phyloP scores from a whole-genome alignment of 2,329 filamentous ascomycete species.

The Paraconiothyrium brasiliense region DNA sequence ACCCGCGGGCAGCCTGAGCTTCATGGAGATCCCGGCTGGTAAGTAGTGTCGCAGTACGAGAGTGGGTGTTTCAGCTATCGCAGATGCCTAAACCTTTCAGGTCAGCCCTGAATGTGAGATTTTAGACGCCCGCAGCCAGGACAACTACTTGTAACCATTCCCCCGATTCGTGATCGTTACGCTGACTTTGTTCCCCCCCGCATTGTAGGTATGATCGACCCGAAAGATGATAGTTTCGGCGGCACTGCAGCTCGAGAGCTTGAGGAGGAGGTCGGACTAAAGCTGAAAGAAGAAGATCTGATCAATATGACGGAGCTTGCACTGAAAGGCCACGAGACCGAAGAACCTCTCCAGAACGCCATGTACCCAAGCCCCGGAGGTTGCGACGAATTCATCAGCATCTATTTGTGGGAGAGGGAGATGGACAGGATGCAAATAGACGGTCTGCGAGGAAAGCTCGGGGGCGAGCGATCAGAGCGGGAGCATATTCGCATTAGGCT shows the following conservation, averaged over 20 bases:
- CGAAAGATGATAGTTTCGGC: background rate
- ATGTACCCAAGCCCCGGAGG: conserved; percentile 63
- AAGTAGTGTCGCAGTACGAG: no score
- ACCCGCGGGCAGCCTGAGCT: conserved; percentile 59
- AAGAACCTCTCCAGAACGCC: conserved; percentile 15
- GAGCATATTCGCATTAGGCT: conserved; percentile 65
- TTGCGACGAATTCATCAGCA: conserved; percentile 64
- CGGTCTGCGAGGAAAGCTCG: conserved; percentile 48
- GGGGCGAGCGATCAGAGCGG: conserved; percentile 51
- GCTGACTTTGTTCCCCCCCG: no score
- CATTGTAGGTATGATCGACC: conserved; percentile 63
- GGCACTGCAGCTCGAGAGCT: conserved; percentile 48
- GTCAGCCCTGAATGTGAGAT: no score
- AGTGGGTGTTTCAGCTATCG: no score
- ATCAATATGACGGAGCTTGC: conserved; percentile 63
- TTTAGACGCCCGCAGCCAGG: no score
- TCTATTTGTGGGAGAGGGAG: conserved; percentile 63
- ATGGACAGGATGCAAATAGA: conserved; percentile 61
- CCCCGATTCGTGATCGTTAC: no score
- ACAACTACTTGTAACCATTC: no score
- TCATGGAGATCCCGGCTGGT: conserved; percentile 59
- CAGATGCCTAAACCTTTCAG: no score
- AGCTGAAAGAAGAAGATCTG: conserved; percentile 58
- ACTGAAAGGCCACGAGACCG: conserved; percentile 32
- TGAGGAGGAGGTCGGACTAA: conserved; percentile 63